These are phyloP conservation scores for Starmerella potacharoeniae DNA, from an alignment of 805 yeast species.

Conservation along the genomic window DNA sequence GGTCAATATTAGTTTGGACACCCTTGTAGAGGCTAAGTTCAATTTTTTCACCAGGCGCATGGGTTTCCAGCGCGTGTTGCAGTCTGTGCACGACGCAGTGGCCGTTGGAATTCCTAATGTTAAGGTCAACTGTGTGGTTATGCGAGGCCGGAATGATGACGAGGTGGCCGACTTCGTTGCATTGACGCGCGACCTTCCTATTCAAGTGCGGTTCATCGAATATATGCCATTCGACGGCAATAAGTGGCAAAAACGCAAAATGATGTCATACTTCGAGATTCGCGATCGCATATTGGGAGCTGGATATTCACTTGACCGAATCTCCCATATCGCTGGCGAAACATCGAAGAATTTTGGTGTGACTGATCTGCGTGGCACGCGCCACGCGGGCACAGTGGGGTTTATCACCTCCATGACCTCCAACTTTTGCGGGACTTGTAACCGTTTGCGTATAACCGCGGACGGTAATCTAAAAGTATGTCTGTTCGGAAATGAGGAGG, in stretches of 20 bases:
- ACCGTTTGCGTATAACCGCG: conserved; percentile 40
- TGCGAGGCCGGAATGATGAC: conserved; percentile 42
- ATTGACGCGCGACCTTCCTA: conserved; percentile 31
- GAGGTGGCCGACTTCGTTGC: conserved; percentile 40
- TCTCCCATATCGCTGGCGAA: conserved; percentile 32
- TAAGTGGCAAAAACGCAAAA: conserved; percentile 38
- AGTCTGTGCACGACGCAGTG: conserved; percentile 36
- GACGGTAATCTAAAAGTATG: conserved; percentile 49
- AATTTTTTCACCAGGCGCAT: conserved; percentile 39
- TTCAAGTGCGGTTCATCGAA: conserved; percentile 45
- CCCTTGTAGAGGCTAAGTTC: conserved; percentile 42
- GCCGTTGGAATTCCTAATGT: conserved; percentile 36
- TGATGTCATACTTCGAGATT: conserved; percentile 39
- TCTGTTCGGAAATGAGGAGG: conserved; percentile 42
- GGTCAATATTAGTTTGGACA: conserved; percentile 40
- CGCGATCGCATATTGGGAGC: conserved; percentile 26
- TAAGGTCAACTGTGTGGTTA: conserved; percentile 41
- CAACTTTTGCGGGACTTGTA: conserved; percentile 42
- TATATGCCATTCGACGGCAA: conserved; percentile 52
- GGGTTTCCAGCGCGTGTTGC: conserved; percentile 38
- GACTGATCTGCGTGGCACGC: conserved; percentile 25
- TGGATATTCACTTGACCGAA: conserved; percentile 12
- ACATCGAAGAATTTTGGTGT: conserved; percentile 39
- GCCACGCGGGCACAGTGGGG: conserved; percentile 37
- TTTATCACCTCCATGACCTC: conserved; percentile 48